Evolutionary conservation across 1,284 basidiomycete genomes (phyloP).

Genomic region (Thelephora terrestris): DNA sequence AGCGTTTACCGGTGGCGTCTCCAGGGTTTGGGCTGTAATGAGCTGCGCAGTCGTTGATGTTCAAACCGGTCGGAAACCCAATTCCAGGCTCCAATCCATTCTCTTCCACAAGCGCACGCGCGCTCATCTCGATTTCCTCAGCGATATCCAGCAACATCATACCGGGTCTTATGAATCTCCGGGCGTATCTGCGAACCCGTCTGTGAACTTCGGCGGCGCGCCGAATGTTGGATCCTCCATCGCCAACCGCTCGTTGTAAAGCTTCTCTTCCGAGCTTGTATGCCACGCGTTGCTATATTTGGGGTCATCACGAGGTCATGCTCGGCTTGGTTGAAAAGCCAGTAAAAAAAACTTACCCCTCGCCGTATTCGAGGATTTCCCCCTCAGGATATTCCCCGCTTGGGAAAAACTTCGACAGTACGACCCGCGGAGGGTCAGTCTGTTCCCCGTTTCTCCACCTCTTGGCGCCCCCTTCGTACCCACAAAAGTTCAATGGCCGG

Average conservation of each 20-base stretch:
- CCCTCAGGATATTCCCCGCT: conserved; percentile 78
- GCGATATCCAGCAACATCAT: conserved; percentile 87
- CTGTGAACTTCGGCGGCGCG: conserved; percentile 86
- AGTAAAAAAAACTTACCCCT: conserved; percentile 46
- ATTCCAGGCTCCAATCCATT: conserved; percentile 71
- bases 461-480: conserved; percentile 11
- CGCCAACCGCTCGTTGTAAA: conserved; percentile 59
- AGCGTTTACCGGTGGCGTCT: conserved; percentile 56
- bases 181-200: conserved; percentile 71
- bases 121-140: conserved; percentile 82
- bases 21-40: conserved; percentile 91
- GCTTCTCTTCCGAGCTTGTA: conserved; percentile 75
- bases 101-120: conserved; percentile 76
- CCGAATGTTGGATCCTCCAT: conserved; percentile 73
- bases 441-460: conserved; percentile 72
- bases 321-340: conserved; percentile 4
- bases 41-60: conserved; percentile 81
- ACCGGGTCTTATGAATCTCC: conserved; percentile 72
- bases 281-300: conserved; percentile 62
- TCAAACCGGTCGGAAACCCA: conserved; percentile 88
- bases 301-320: conserved; percentile 24
- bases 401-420: conserved; percentile 84
- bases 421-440: conserved; percentile 89
- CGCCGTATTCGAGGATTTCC: conserved; percentile 88
- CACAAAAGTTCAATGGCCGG: neutral